Conservation (phyloP, 2,329 filamentous ascomycete species). For the Fusarium scirpi region DNA sequence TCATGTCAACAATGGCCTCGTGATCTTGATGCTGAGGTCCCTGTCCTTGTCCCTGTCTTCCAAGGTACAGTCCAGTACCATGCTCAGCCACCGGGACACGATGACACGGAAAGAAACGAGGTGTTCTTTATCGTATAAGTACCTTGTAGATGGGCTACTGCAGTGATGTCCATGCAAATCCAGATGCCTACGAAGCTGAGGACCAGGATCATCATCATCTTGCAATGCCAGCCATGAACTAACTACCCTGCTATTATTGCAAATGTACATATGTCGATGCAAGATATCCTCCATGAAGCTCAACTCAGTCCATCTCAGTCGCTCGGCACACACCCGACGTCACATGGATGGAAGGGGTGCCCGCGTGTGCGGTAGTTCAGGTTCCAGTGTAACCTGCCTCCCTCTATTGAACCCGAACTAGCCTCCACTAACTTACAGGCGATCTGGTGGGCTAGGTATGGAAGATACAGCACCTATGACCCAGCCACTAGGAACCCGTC, state of each 20-base stretch:
- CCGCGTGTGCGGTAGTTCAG: slow-evolving; percentile 37
- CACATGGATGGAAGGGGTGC: slow-evolving; percentile 18
- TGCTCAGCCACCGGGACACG: slow-evolving; percentile 16
- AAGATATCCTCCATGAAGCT: slow-evolving; percentile 1
- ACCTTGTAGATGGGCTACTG: background rate
- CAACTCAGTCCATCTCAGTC: background rate
- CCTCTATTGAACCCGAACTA: slow-evolving; percentile 1
- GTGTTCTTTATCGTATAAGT: background rate
- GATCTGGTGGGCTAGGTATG: background rate
- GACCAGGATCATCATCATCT: background rate
- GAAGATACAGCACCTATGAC: background rate
- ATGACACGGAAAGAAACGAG: background rate
- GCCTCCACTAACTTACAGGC: background rate
- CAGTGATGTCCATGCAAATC: background rate
- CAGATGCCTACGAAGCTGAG: background rate
- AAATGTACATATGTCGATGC: background rate
- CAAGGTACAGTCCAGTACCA: background rate
- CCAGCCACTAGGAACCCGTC: slow-evolving; percentile 19
- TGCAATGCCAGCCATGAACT: background rate
- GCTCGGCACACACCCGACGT: slow-evolving; percentile 13
- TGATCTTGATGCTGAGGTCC: slow-evolving; percentile 25
- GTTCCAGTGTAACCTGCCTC: slow-evolving; percentile 21
- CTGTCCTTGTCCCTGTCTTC: slow-evolving; percentile 24
- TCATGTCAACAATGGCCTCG: slow-evolving; percentile 15
- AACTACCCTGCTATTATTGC: background rate